Percentiles rank a stretch among this genome's conserved stretches.
Evolutionary conservation across 192 early-diverging fungal species (phyloP).

Genomic region (Coemansia sp.): DNA sequence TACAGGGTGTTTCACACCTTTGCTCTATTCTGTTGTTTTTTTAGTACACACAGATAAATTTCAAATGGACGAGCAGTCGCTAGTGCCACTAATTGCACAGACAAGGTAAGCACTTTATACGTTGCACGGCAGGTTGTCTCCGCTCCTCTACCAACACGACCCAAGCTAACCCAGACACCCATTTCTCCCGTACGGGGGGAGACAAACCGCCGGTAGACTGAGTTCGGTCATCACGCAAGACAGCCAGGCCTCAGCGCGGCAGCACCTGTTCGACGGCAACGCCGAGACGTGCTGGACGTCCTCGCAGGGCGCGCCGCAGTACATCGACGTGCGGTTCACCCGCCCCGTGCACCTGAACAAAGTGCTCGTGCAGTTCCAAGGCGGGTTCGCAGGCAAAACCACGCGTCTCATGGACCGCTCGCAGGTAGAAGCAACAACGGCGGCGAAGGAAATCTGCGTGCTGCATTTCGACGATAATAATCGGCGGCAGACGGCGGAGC

Average conservation of each 20-base stretch:
- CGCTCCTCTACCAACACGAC: no score
- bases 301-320: constrained; percentile 78
- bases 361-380: constrained; percentile 75
- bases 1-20: neutral
- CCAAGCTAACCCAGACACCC: no score
- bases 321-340: constrained; percentile 68
- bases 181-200: no score
- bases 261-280: constrained; percentile 72
- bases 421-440: no score
- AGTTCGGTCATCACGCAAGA: constrained; percentile 87
- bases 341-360: constrained; percentile 36
- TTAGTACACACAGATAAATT: no score
- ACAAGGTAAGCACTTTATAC: constrained; percentile 19
- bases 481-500: constrained; percentile 52
- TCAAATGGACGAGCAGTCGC: constrained; percentile 4
- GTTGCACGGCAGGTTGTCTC: no score
- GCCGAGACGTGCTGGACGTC: constrained; percentile 95
- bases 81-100: constrained; percentile 16
- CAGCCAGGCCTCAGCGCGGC: constrained; percentile 71
- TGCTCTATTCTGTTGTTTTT: neutral
- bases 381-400: constrained; percentile 80
- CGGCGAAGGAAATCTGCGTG: constrained; percentile 31
- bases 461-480: constrained; percentile 80
- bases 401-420: constrained; percentile 55
- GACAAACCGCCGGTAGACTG: no score